phyloP scores from a whole-genome alignment of 768 basidiomycete species.

The Leccinum longicurvipes region DNA sequence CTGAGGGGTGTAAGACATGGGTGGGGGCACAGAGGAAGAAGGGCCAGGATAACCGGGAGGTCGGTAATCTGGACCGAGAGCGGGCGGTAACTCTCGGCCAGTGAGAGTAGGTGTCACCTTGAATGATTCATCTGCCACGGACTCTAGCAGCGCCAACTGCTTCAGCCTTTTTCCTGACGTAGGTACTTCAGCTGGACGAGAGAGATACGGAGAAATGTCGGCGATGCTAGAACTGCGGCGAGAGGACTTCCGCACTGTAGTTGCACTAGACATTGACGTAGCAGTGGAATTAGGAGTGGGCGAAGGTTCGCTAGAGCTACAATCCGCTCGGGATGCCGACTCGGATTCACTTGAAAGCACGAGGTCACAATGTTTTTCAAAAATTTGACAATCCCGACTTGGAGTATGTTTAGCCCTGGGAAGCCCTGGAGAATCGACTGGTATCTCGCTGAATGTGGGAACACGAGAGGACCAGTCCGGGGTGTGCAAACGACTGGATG shows the following conservation, averaged over 20 bases:
- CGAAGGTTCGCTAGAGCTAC: slow-evolving; percentile 7
- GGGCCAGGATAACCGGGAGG: slow-evolving; percentile 12
- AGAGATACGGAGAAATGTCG: slow-evolving; percentile 69
- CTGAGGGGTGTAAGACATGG: slow-evolving; percentile 15
- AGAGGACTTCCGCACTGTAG: slow-evolving; percentile 27
- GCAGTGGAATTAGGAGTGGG: slow-evolving; percentile 3
- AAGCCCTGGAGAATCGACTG: slow-evolving; percentile 5
- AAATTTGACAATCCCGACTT: slow-evolving; percentile 2
- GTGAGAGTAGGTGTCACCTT: slow-evolving; percentile 47
- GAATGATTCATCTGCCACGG: slow-evolving; percentile 71
- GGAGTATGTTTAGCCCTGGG: slow-evolving; percentile 4
- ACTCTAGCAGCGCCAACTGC: slow-evolving; percentile 68
- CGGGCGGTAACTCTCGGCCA: slow-evolving; percentile 23
- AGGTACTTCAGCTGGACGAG: slow-evolving; percentile 50
- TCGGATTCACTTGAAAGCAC: not conserved
- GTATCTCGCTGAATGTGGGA: slow-evolving; percentile 19
- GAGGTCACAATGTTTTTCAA: slow-evolving; percentile 2
- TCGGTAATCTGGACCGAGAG: not conserved
- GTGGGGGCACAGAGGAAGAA: slow-evolving; percentile 30
- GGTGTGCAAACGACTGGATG: slow-evolving; percentile 17
- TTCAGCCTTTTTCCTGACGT: slow-evolving; percentile 61
- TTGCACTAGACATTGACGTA: slow-evolving; percentile 9
- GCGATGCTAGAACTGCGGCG: slow-evolving; percentile 47
- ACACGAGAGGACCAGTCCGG: slow-evolving; percentile 34
- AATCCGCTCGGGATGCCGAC: not conserved